Evolutionary conservation across 169 alveolate species (phyloP).

Genomic region (Cryptosporidium canis): DNA sequence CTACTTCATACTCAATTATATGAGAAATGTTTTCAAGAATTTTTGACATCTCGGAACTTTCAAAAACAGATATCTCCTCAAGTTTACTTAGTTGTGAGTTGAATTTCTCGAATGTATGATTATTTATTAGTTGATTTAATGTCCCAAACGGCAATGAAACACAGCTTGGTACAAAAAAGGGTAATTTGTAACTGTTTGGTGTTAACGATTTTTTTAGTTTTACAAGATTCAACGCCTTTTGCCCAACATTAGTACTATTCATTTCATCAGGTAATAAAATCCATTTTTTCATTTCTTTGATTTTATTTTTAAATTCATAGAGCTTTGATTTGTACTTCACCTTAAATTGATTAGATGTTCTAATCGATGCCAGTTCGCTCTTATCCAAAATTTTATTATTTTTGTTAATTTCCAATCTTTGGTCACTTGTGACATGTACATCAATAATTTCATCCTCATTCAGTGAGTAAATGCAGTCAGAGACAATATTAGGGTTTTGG

Average conservation of each 20-base stretch:
- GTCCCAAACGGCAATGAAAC: constrained; percentile 64
- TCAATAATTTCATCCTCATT: constrained; percentile 23
- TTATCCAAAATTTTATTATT: background rate
- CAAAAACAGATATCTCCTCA: background rate
- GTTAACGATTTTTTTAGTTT: background rate
- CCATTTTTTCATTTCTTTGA: constrained; percentile 14
- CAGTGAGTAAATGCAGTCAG: background rate
- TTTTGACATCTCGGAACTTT: background rate
- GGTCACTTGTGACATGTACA: constrained; percentile 3
- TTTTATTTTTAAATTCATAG: constrained; percentile 18
- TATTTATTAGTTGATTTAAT: background rate
- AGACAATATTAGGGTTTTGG: constrained; percentile 75
- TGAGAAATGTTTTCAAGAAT: background rate
- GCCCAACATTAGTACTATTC: constrained; percentile 42
- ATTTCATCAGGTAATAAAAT: constrained; percentile 17
- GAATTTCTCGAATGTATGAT: constrained; percentile 3
- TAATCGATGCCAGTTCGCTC: background rate
- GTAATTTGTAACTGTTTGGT: background rate
- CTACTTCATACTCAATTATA: constrained; percentile 73
- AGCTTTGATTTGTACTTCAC: constrained; percentile 14
- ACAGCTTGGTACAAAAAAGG: constrained; percentile 55
- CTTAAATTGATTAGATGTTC: background rate
- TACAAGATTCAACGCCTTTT: constrained; percentile 52
- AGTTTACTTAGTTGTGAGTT: background rate
- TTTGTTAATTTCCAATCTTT: constrained; percentile 22